Evolutionary conservation across 176 grass and related monocot species (phyloP).

Genomic region (Carex pumila): DNA sequence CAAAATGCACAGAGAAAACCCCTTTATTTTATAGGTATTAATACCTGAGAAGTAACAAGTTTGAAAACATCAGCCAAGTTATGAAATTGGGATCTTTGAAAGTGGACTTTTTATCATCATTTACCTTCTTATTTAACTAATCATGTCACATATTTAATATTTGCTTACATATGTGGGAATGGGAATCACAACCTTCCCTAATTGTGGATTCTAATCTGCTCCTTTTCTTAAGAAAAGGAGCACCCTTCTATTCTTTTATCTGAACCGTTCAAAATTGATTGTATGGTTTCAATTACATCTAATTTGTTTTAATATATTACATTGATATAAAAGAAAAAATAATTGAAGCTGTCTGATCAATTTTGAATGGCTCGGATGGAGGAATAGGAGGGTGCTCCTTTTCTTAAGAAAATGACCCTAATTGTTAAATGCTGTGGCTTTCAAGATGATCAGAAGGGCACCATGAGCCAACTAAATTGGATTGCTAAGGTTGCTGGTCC

Average conservation of each 20-base stretch:
- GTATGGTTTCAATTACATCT: too few relatives aligned
- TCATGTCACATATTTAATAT: background rate
- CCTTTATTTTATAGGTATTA: background rate
- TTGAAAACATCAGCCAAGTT: constrained; percentile 1
- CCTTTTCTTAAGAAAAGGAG: too few relatives aligned
- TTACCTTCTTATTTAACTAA: background rate
- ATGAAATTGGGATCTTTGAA: background rate
- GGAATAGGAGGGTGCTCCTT: too few relatives aligned
- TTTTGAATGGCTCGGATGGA: too few relatives aligned
- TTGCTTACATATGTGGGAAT: background rate
- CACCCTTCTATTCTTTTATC: too few relatives aligned
- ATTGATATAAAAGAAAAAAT: too few relatives aligned
- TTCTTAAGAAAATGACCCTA: too few relatives aligned
- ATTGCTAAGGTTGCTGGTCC: background rate
- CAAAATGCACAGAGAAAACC: background rate
- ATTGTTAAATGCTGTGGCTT: background rate
- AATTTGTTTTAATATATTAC: too few relatives aligned
- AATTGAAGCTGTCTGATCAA: too few relatives aligned
- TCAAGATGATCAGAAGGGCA: background rate
- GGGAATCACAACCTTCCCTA: background rate
- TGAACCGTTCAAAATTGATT: too few relatives aligned
- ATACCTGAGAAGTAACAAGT: background rate
- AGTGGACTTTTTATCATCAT: background rate
- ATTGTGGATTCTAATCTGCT: too few relatives aligned
- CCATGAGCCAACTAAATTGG: background rate